Conservation (phyloP, 2,329 filamentous ascomycete species). For the Metarhizium anisopliae region DNA sequence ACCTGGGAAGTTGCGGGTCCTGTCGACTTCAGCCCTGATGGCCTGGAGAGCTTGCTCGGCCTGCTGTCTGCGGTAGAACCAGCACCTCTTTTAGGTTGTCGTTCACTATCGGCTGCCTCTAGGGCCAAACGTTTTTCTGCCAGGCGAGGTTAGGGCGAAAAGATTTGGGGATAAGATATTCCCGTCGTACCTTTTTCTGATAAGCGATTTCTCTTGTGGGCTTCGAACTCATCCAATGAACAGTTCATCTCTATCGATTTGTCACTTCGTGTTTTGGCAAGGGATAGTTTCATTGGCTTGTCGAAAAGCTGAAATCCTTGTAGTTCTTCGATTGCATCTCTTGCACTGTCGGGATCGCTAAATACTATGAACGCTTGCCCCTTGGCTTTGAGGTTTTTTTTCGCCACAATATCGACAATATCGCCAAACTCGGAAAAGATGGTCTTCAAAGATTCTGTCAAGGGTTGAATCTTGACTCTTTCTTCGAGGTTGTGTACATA, state of each 20-base stretch:
- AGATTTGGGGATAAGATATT: neutral
- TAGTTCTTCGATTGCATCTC: slow-evolving; percentile 74
- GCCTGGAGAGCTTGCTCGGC: slow-evolving; percentile 55
- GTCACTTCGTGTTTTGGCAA: slow-evolving; percentile 78
- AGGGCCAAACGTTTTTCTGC: slow-evolving; percentile 69
- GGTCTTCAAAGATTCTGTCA: slow-evolving; percentile 63
- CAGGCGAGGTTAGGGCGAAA: neutral
- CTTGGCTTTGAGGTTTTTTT: slow-evolving; percentile 84
- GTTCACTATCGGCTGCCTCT: slow-evolving; percentile 70
- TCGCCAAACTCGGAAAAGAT: slow-evolving; percentile 86
- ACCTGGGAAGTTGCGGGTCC: slow-evolving; percentile 58
- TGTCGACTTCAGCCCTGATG: slow-evolving; percentile 64
- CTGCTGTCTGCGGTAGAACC: slow-evolving; percentile 41
- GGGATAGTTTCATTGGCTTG: slow-evolving; percentile 78
- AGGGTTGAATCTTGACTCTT: slow-evolving; percentile 69
- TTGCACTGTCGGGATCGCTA: slow-evolving; percentile 69
- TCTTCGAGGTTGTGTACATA: slow-evolving; percentile 85
- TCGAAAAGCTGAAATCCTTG: slow-evolving; percentile 91
- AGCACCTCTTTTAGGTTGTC: slow-evolving; percentile 58
- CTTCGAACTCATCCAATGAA: slow-evolving; percentile 73
- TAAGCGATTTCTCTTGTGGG: slow-evolving; percentile 72
- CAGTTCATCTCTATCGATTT: slow-evolving; percentile 70
- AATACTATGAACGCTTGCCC: slow-evolving; percentile 95
- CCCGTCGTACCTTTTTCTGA: slow-evolving; percentile 75
- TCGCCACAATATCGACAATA: slow-evolving; percentile 77